phyloP scores from a whole-genome alignment of 2,329 filamentous ascomycete species.

The Aspergillus vadensis region DNA sequence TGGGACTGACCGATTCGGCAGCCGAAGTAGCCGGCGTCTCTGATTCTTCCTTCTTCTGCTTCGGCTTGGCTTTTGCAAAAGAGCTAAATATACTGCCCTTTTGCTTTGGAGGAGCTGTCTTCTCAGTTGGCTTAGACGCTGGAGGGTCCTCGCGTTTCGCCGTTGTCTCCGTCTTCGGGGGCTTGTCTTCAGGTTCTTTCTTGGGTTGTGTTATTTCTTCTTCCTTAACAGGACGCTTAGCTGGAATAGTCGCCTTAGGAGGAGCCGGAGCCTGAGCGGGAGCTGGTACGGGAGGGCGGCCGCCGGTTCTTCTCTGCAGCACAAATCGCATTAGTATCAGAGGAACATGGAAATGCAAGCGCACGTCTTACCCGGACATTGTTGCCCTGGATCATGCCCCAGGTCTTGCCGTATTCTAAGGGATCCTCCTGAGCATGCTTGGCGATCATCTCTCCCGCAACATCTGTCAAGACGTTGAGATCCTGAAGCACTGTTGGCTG shows the following conservation, averaged over 20 bases:
- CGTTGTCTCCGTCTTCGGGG: conserved; percentile 22
- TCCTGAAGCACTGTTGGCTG: conserved; percentile 71
- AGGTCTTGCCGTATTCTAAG: conserved; percentile 60
- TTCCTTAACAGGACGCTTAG: conserved; percentile 43
- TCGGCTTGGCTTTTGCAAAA: conserved; percentile 72
- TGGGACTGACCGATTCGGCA: conserved; percentile 40
- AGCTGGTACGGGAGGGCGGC: conserved; percentile 39
- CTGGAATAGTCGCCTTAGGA: conserved; percentile 37
- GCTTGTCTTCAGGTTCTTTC: conserved; percentile 26
- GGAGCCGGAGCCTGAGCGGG: conserved; percentile 32
- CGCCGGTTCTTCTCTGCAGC: conserved; percentile 50
- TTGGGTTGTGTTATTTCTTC: conserved; percentile 26
- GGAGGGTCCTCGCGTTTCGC: conserved; percentile 29
- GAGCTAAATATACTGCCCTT: conserved; percentile 73
- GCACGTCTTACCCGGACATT: conserved; percentile 56
- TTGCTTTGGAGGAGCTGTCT: conserved; percentile 54
- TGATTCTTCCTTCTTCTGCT: conserved; percentile 49
- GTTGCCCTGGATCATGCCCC: conserved; percentile 75
- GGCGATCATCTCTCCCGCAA: conserved; percentile 63
- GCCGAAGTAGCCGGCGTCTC: conserved; percentile 38
- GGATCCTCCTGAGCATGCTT: conserved; percentile 62
- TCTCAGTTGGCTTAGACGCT: conserved; percentile 38
- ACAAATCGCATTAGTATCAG: background rate
- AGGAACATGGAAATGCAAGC: background rate
- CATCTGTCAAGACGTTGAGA: conserved; percentile 70